Evolutionary conservation across 352 stramenopile genomes (phyloP), one percentile per base, ranked within the genome.

Genomic region (Phytophthora tentaculata): DNA sequence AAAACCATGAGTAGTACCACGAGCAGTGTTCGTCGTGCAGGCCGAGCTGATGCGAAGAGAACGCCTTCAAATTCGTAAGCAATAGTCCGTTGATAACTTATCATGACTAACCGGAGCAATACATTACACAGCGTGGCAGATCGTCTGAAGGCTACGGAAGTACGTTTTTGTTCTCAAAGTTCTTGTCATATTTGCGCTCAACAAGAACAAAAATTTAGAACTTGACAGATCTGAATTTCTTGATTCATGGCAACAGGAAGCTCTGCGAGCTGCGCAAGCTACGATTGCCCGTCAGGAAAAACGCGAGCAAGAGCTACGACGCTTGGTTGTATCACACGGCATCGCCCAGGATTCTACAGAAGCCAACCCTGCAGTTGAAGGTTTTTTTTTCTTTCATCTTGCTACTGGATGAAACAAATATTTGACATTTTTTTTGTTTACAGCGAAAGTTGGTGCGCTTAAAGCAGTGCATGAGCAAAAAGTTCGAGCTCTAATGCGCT

Each of bases 401-500:
- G n/a, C n/a, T n/a, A n/a, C n/a, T n/a, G n/a, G n/a, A 19, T 20
- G n/a, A 7, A 10, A 37, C 14, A 3, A 63, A 28, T 44, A 43
- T 45, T 39, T 24, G 35, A 32, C 5, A 17, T 52, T 41, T 8
- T 4, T 5, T 23, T 16, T 37, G 0, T 50, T 2, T 59, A 28
- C 50, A 91, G 84, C 76, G 43, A 90, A 93, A 61, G 60, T 89
- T 32, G 65, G 84, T n/a, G 83, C 85, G 13, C 78, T 91, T 24
- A 92, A 90, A 73, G 77, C 72, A 16, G 71, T 83, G 26, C 83
- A 94, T 39, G 79, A 89, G 41, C 77, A 83, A 54, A 92, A 92
- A 71, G 86, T 94, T n/a, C 81, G 84, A n/a, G 77, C 77, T 26
- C 61, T 97, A 17, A 95, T 97, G 90, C 87, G 86, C 52, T 95